phyloP scores from a whole-genome alignment of 2,329 filamentous ascomycete species.

The Ustilaginoidea virens region DNA sequence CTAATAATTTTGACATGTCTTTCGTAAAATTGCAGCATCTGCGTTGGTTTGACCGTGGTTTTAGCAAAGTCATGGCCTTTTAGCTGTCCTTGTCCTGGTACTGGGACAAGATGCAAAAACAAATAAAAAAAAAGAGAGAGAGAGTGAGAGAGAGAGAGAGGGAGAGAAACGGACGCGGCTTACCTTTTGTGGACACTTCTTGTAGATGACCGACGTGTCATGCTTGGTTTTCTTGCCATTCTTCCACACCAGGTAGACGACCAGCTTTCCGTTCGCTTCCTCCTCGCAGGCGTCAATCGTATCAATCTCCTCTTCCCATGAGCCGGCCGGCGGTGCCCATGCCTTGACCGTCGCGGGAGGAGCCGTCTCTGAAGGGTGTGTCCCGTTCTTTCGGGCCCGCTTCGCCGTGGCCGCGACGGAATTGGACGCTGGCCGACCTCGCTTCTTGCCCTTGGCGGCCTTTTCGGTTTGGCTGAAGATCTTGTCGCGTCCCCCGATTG shows the following conservation, averaged over 20 bases:
- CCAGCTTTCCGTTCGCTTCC: constrained; percentile 38
- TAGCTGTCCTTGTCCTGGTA: no score
- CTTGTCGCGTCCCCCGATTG: constrained; percentile 46
- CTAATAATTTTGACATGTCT: constrained; percentile 38
- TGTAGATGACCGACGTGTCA: constrained; percentile 49
- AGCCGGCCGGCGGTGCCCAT: constrained; percentile 56
- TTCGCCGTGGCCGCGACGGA: constrained; percentile 25
- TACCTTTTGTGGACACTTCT: constrained; percentile 67
- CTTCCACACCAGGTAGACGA: constrained; percentile 61
- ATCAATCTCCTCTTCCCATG: constrained; percentile 61
- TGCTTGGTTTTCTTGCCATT: constrained; percentile 62
- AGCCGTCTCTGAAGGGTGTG: constrained; percentile 32
- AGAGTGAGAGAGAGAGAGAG: no score
- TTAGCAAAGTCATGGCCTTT: no score
- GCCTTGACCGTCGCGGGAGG: constrained; percentile 29
- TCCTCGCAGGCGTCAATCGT: constrained; percentile 60
- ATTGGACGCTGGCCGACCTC: constrained; percentile 28
- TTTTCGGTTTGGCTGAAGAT: constrained; percentile 36
- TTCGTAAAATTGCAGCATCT: constrained; percentile 48
- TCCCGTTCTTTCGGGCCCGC: constrained; percentile 28
- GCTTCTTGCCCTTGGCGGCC: constrained; percentile 40
- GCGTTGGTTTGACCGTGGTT: no score
- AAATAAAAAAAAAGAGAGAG: no score
- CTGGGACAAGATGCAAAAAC: no score
- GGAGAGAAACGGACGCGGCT: no score